Evolutionary conservation across 208 protist species (phyloP), one percentile per base, ranked within the genome.

Genomic region (Wallacemonas rigidus): DNA sequence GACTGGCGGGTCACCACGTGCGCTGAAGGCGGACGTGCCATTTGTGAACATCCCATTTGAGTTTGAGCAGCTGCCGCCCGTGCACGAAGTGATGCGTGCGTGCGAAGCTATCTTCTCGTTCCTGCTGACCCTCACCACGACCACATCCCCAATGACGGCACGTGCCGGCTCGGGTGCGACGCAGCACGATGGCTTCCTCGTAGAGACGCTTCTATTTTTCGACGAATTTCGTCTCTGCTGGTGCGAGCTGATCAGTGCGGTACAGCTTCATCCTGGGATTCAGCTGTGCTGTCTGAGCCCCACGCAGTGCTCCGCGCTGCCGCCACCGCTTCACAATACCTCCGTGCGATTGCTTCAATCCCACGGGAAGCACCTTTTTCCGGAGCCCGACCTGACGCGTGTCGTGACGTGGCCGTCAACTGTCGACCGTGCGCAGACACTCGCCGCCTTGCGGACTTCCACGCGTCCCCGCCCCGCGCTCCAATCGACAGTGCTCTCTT

Each of bases 211-310:
- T 38, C 60, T 71, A 2, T 64, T 81, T 8, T 79, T 86, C 40
- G 81, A 91, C 64, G 76, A 87, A 26, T 77, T 67, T 35, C 69
- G 65, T 1, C 67, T 64, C 17, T 11, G 48, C 15, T 95, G 90
- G 90, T 77, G 82, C 48, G 79, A 80, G 17, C 50, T 92, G 8
- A 83, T 81, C 74, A 92, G 86, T 63, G 74, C 81, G 8, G 67
- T 72, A 3, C 90, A 95, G 78, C 72, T 95, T 9, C 71, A 51
- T 1, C 83, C 74, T 7, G 86, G 87, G 38, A 76, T 69, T 8
- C 87, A 93, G 74, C 72, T 93, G 45, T 91, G 80, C 69, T 83
- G 77, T 72, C 77, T 90, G 60, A 72, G 55, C n/a, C 72, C 76
- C 15, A 51, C 71, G 41, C 71, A 75, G 50, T 45, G 60, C 40